A percentile compares a stretch with the other conserved stretches of the same genome.
Evolutionary conservation across 1,284 basidiomycete species (phyloP).

Genomic region (Ustilago nuda): DNA sequence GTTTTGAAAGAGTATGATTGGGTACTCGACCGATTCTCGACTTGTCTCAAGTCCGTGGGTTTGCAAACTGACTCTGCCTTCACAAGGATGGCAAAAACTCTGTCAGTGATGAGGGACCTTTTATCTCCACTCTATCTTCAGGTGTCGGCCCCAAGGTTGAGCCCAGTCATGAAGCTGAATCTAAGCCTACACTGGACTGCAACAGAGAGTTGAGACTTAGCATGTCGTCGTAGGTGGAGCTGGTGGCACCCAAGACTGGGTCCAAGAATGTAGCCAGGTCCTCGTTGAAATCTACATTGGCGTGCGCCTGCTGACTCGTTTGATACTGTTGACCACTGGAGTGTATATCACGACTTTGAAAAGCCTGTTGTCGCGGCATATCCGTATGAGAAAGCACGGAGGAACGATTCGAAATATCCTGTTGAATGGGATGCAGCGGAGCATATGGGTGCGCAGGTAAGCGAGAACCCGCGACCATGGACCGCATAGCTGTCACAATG

Average conservation of each 20-base stretch:
- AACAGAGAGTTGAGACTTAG: constrained; percentile 20
- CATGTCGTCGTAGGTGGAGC: constrained; percentile 13
- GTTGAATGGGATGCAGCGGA: neutral
- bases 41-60: neutral
- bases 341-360: neutral
- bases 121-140: neutral
- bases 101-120: neutral
- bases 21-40: neutral
- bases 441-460: neutral
- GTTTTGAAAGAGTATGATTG: neutral
- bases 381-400: neutral
- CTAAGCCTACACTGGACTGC: constrained; percentile 31
- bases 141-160: constrained; percentile 7
- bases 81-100: neutral
- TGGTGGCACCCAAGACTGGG: neutral
- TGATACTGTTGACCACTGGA: neutral
- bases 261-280: constrained; percentile 3
- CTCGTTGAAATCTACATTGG: neutral
- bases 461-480: neutral
- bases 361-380: neutral
- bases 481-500: constrained; percentile 19
- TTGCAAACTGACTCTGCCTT: neutral
- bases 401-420: neutral
- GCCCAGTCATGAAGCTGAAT: constrained; percentile 23
- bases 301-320: neutral